A percentile compares a stretch with the other conserved stretches of the same genome.
These are phyloP conservation scores for Cryphonectria nitschkei DNA, from an alignment of 2,329 filamentous ascomycete species.

Conservation along the genomic window DNA sequence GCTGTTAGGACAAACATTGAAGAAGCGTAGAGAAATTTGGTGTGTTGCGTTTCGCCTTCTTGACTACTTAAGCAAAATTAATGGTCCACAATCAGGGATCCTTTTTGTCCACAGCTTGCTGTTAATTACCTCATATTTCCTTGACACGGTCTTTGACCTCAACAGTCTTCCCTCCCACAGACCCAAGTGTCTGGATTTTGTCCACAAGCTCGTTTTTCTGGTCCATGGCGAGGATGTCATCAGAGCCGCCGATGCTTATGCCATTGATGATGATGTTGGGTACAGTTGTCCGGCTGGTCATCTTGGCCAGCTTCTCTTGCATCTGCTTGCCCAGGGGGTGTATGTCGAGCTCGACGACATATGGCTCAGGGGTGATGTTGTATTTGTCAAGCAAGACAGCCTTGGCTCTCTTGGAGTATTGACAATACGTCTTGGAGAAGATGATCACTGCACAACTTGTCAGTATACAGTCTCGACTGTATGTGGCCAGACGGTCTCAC, in stretches of 20 bases:
- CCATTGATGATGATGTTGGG: conserved; percentile 91
- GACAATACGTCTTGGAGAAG: conserved; percentile 95
- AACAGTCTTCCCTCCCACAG: conserved; percentile 65
- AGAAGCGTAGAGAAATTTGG: neutral
- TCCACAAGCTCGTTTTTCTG: conserved; percentile 66
- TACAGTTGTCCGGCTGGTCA: conserved; percentile 82
- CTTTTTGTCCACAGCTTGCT: neutral
- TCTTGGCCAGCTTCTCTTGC: conserved; percentile 71
- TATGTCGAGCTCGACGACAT: conserved; percentile 87
- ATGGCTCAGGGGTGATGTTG: conserved; percentile 77
- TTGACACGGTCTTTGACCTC: conserved; percentile 53
- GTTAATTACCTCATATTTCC: conserved; percentile 12
- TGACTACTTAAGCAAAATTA: neutral
- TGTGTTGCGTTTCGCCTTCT: neutral
- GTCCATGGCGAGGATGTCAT: conserved; percentile 79
- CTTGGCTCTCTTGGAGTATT: conserved; percentile 84
- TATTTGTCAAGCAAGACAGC: conserved; percentile 82
- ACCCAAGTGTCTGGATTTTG: conserved; percentile 68
- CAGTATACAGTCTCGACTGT: conserved; percentile 26
- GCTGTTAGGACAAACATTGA: neutral
- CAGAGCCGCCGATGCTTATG: conserved; percentile 85
- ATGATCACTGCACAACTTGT: conserved; percentile 71
- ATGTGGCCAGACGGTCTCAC: conserved; percentile 53
- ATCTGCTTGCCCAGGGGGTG: conserved; percentile 75
- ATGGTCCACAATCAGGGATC: neutral